Percentiles rank a stretch among this genome's conserved stretches.
Evolutionary conservation across 495 filamentous ascomycete species (phyloP).

Genomic region (Cudoniella acicularis): DNA sequence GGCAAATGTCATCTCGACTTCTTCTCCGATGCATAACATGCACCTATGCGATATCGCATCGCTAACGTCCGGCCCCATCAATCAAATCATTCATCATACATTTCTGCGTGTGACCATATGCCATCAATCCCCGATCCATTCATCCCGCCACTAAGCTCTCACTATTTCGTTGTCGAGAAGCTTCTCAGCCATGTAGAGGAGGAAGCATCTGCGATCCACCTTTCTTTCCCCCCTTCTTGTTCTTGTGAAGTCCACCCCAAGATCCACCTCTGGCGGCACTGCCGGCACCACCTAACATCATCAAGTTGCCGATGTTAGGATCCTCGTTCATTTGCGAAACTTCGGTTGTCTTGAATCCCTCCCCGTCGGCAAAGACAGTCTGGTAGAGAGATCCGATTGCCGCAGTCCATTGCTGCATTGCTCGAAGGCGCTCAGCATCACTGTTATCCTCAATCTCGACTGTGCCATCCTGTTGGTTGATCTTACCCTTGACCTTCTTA

Average conservation of each 20-base stretch:
- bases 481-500: slow-evolving; percentile 77
- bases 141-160: background rate
- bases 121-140: background rate
- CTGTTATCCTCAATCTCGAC: slow-evolving; percentile 73
- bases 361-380: slow-evolving; percentile 65
- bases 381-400: slow-evolving; percentile 63
- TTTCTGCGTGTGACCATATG: slow-evolving; percentile 15
- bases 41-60: slow-evolving; percentile 10
- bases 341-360: slow-evolving; percentile 56
- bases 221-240: slow-evolving; percentile 4
- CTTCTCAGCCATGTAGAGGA: background rate
- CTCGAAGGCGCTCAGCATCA: slow-evolving; percentile 69
- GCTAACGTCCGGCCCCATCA: background rate
- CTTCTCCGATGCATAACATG: slow-evolving; percentile 5
- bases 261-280: background rate
- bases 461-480: slow-evolving; percentile 81
- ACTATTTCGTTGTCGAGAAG: background rate
- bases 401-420: slow-evolving; percentile 68
- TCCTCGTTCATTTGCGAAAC: slow-evolving; percentile 3
- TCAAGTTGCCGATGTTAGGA: background rate
- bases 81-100: slow-evolving; percentile 16
- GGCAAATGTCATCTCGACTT: background rate
- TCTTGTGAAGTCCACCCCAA: background rate
- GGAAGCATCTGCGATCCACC: background rate
- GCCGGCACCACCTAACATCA: background rate